Conservation (phyloP, 1,284 basidiomycete species). For the Abortiporus biennis region DNA sequence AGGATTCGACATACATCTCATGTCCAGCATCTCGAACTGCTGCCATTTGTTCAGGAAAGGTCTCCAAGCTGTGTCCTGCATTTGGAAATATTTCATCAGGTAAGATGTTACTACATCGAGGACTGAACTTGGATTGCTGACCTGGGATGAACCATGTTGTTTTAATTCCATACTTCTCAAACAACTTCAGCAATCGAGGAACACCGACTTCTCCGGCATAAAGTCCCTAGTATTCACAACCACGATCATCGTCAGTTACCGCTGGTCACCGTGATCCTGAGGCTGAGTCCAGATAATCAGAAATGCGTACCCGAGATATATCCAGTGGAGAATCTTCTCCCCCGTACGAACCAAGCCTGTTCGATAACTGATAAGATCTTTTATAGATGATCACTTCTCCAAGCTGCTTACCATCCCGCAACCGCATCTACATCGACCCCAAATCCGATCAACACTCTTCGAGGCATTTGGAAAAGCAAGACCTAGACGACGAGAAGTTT, state of each 20-base stretch:
- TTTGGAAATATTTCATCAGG: background rate
- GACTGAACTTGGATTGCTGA: constrained; percentile 16
- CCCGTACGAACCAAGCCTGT: constrained; percentile 65
- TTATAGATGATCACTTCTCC: background rate
- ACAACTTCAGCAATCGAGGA: constrained; percentile 63
- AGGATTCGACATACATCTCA: constrained; percentile 43
- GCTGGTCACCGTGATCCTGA: background rate
- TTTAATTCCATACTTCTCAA: constrained; percentile 67
- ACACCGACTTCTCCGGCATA: constrained; percentile 72
- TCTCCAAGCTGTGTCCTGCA: constrained; percentile 62
- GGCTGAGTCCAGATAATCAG: background rate
- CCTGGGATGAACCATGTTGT: constrained; percentile 72
- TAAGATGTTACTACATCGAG: background rate
- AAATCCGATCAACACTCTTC: constrained; percentile 2
- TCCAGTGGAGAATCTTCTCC: constrained; percentile 63
- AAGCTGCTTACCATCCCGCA: constrained; percentile 4
- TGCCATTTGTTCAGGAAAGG: constrained; percentile 61
- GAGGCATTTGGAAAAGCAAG: constrained; percentile 2
- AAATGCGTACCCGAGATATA: constrained; percentile 45
- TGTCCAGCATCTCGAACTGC: constrained; percentile 65
- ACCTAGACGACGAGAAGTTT: background rate
- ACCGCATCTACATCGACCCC: constrained; percentile 7
- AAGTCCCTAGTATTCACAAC: constrained; percentile 44
- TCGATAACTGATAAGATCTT: background rate
- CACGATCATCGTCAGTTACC: background rate